These are phyloP conservation scores for Globisporangium megalacanthum DNA, from an alignment of 352 stramenopile species.

Conservation along the genomic window DNA sequence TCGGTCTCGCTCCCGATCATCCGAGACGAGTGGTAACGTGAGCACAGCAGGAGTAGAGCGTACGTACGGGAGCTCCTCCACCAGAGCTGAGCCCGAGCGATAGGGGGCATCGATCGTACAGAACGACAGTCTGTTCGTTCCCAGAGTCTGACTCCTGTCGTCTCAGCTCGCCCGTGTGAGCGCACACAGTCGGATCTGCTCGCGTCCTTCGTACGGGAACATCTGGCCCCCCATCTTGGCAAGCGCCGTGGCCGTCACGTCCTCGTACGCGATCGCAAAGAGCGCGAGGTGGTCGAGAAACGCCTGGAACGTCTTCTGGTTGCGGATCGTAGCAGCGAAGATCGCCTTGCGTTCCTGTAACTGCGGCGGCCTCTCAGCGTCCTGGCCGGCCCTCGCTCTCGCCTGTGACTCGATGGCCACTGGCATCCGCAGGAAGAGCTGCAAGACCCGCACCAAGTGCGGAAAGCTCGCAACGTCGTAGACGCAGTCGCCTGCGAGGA, in stretches of 20 bases:
- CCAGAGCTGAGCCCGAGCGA: too few species aligned
- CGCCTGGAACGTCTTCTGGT: slow-evolving; percentile 64
- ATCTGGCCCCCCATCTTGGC: slow-evolving; percentile 33
- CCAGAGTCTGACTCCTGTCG: not conserved
- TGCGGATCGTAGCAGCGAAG: slow-evolving; percentile 75
- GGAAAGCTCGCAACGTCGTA: slow-evolving; percentile 70
- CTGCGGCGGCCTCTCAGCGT: not conserved
- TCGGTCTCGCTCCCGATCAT: slow-evolving; percentile 68
- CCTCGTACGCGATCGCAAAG: slow-evolving; percentile 51
- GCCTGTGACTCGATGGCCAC: too few species aligned
- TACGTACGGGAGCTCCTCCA: too few species aligned
- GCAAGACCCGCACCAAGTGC: slow-evolving; percentile 45
- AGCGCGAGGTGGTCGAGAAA: slow-evolving; percentile 57
- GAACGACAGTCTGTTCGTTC: too few species aligned
- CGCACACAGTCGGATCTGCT: slow-evolving; percentile 61
- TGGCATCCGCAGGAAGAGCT: slow-evolving; percentile 34
- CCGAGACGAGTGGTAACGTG: slow-evolving; percentile 57
- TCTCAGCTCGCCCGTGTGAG: slow-evolving; percentile 6
- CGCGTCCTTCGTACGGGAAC: slow-evolving; percentile 58
- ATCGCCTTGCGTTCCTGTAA: slow-evolving; percentile 36
- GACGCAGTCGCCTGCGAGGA: slow-evolving; percentile 72
- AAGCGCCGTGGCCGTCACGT: slow-evolving; percentile 48
- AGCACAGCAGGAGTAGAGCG: not conserved
- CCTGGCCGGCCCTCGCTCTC: not conserved
- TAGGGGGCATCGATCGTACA: too few species aligned